Evolutionary conservation across 495 filamentous ascomycete genomes (phyloP).

Genomic region (Clohesyomyces aquaticus): DNA sequence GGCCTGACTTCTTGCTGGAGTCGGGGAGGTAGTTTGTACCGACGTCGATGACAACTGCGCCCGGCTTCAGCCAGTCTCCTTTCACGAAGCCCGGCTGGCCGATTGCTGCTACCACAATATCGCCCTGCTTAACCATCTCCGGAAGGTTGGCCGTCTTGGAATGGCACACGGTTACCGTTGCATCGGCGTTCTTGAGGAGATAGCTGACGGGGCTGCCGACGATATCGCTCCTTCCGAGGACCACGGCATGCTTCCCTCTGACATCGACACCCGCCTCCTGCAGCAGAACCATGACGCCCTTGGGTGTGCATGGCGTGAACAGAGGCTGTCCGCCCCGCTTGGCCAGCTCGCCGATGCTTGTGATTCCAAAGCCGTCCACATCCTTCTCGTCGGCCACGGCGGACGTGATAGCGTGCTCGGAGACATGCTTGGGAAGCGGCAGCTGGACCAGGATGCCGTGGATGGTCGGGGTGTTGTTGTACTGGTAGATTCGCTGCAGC

Average conservation of each 20-base stretch:
- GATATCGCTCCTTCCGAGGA: constrained; percentile 93
- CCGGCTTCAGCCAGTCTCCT: constrained; percentile 93
- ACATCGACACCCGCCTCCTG: constrained; percentile 80
- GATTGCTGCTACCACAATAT: constrained; percentile 90
- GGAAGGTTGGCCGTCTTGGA: constrained; percentile 77
- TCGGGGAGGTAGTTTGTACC: constrained; percentile 98
- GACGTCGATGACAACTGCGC: constrained; percentile 94
- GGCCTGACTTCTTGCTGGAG: constrained; percentile 87
- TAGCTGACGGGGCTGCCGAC: constrained; percentile 97
- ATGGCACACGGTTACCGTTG: constrained; percentile 95
- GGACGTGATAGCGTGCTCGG: constrained; percentile 86
- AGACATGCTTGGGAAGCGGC: constrained; percentile 83
- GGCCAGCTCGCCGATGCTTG: constrained; percentile 93
- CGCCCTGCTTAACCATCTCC: constrained; percentile 76
- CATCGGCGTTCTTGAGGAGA: constrained; percentile 90
- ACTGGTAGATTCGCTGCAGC: constrained; percentile 72
- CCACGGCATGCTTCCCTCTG: constrained; percentile 89
- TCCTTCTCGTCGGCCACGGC: constrained; percentile 92
- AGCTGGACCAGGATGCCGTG: constrained; percentile 95
- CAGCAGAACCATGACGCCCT: constrained; percentile 93
- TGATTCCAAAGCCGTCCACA: constrained; percentile 93
- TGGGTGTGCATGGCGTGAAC: constrained; percentile 93
- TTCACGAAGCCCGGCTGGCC: constrained; percentile 84
- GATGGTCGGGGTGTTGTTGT: constrained; percentile 86
- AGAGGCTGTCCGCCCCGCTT: constrained; percentile 87